A percentile compares a stretch with the other conserved stretches of the same genome.
These are phyloP conservation scores for Fomitopsis palustris DNA, from an alignment of 1,284 basidiomycete genomes.

Conservation along the genomic window DNA sequence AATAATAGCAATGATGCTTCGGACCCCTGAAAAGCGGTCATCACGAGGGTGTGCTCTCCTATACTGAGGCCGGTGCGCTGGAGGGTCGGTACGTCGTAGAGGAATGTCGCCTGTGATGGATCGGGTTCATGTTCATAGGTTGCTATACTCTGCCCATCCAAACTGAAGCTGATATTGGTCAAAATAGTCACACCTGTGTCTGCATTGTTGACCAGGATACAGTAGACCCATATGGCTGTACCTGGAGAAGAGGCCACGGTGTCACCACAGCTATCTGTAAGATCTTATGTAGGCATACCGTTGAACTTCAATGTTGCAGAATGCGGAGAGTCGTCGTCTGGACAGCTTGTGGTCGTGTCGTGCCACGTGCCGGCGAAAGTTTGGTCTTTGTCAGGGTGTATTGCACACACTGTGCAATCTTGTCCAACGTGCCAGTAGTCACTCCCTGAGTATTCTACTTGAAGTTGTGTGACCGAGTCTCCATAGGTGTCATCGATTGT, in stretches of 20 bases:
- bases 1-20: neutral
- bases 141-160: neutral
- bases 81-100: neutral
- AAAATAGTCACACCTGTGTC: neutral
- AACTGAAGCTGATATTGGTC: neutral
- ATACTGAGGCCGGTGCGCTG: neutral
- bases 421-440: neutral
- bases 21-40: neutral
- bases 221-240: neutral
- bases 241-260: neutral
- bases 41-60: neutral
- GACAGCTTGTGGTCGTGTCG: neutral
- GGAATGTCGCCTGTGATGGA: no score
- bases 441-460: neutral
- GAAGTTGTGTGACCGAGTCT: neutral
- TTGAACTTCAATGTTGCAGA: neutral
- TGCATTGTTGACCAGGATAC: neutral
- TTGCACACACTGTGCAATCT: neutral
- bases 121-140: neutral
- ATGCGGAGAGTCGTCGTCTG: neutral
- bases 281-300: neutral
- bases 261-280: no score
- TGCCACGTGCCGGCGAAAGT: neutral
- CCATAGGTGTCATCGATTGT: neutral
- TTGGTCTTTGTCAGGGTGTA: neutral